Base-by-base conservation (phyloP, 805 yeast genomes). In the Candida qinlingensis region DNA sequence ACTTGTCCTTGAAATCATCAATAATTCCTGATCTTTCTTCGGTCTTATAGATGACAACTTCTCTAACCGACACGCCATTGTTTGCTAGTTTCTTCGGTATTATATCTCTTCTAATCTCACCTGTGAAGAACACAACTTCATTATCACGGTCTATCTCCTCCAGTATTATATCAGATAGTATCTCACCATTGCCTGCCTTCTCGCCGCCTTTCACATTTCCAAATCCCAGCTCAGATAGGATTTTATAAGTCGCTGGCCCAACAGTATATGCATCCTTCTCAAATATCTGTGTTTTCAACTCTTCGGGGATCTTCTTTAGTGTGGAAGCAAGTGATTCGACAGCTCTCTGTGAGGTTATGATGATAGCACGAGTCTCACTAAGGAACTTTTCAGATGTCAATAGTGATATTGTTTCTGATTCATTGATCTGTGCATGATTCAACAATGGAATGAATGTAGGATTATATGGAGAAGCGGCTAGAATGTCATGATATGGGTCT, bases 271-370 rank as follows among this genome's bases (percentile, higher is more conserved):
- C 83, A 0, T 82, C 77, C 56, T 80, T 81, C 4, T 54, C 46
- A 6, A 78, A 61, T 1, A 82, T 67, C 0, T 43, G 46, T 7
- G 61, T 55, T 47, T 50, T 61, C 7, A 42, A 51, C 1, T 42
- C 57, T 0, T 39, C 42, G 3, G 57, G 19, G 10, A 68, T 49
- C 1, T 39, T 34, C 7, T 66, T 58, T 1, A 66, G 43, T 6
- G 83, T 66, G 11, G 77, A 62, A 37, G 77, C 77, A 10, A 89
- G 65, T 5, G 88, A 83, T 56, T 91, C 97, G 0, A 91, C 96
- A 2, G 97, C 96, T 54, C 98, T 66, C 62, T 92, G 97, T 2
- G 96, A 86, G 0, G 98, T 91, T 4, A 92, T 81, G 8, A 92
- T 84, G 36, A 89, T 65, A 0, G 82, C 77, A 38, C 75, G 72